Evolutionary conservation across 108 stramenopile genomes (phyloP), one percentile per base, ranked within the genome.

Genomic region (Cylindrotheca closterium): DNA sequence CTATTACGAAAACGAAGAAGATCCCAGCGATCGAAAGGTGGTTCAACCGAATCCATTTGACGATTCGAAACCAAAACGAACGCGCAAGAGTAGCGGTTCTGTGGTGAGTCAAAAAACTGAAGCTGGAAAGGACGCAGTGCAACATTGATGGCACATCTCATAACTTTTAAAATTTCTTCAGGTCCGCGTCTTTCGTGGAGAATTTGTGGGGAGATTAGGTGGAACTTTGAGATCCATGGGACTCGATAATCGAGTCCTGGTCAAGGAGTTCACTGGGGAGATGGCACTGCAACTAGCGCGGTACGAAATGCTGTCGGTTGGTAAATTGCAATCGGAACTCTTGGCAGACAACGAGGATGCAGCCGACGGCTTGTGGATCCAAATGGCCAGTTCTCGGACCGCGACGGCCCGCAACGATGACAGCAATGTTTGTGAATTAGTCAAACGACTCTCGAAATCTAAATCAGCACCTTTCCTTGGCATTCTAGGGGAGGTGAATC

Each of bases 231-330:
- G 86, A 0, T 70, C 84, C 25, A 62, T 67, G 54, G 92, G 88
- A 56, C 50, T 85, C 68, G 92, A 93, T 61, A 55, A 56, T 17
- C 73, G 92, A 15, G 79, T 89, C 8, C 58, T 83, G 37, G 53
- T 93, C 25, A 93, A 93, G 69, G 92, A 93, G 61, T 93, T 82
- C 62, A 70, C 84, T 8, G 84, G 82, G 8, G 63, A 83, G 1
- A 47, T 85, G 30, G 84, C 84, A 3, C 12, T 71, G 32, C 23
- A 74, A 18, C 68, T 92, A 30, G 88, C 88, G 1, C 68, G 32
- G 15, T 55, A 54, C 23, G 91, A 92, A 61, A 56, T 73, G 53
- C 57, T 45, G 21, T 58, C 74, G 0, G 23, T 92, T 28, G 80
- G 70, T 0, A 63, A 58, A 29, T 28, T 92, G 27, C 88, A 89